phyloP scores from a whole-genome alignment of 2,329 filamentous ascomycete genomes.

The Microascus cirrosus region DNA sequence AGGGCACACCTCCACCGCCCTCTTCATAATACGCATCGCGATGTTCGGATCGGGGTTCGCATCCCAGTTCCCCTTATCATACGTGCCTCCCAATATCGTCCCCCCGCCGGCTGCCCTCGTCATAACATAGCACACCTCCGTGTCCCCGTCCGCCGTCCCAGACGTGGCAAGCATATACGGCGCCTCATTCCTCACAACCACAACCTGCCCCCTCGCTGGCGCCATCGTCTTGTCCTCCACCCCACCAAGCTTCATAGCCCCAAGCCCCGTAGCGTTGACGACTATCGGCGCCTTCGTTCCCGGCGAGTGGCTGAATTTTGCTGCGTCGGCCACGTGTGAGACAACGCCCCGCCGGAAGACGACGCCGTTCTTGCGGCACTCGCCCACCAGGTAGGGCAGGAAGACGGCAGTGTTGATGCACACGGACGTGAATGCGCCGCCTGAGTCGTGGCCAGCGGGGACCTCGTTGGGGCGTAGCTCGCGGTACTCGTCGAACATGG shows the following conservation, averaged over 20 bases:
- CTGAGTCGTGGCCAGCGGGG: constrained; percentile 55
- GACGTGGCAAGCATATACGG: constrained; percentile 59
- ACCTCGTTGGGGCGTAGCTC: constrained; percentile 48
- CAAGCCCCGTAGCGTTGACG: constrained; percentile 77
- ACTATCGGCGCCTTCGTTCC: constrained; percentile 54
- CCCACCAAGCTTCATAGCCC: constrained; percentile 65
- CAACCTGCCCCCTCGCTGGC: constrained; percentile 73
- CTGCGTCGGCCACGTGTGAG: constrained; percentile 62
- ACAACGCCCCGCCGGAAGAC: constrained; percentile 52
- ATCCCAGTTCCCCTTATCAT: constrained; percentile 73
- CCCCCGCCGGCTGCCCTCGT: constrained; percentile 68
- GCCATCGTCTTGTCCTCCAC: constrained; percentile 64
- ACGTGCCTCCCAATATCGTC: constrained; percentile 76
- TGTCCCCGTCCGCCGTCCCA: constrained; percentile 60
- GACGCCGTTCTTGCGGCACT: constrained; percentile 66
- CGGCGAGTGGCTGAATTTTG: constrained; percentile 30
- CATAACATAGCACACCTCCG: constrained; percentile 75
- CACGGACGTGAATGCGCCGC: constrained; percentile 67
- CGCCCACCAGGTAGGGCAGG: constrained; percentile 71
- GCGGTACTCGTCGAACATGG: constrained; percentile 60
- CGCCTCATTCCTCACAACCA: constrained; percentile 70
- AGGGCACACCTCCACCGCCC: constrained; percentile 55
- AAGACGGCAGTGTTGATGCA: constrained; percentile 90
- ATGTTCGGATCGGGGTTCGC: constrained; percentile 66
- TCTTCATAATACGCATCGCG: constrained; percentile 75